Base-by-base conservation (phyloP, 2,329 filamentous ascomycete species). In the Penicillium glabrum region DNA sequence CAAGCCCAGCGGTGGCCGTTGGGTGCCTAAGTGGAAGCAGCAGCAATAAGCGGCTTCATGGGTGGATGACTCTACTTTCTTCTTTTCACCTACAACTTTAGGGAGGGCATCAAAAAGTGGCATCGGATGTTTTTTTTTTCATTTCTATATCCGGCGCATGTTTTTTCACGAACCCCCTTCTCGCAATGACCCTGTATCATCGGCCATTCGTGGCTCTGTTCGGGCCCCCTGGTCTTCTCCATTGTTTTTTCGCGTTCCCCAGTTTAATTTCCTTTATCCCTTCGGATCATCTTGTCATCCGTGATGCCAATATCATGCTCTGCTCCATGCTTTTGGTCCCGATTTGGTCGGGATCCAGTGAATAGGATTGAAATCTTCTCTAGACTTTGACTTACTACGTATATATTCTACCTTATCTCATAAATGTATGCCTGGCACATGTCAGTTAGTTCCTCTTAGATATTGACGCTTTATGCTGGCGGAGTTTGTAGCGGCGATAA, bases 1-100 rank as follows among this genome's bases (percentile, higher is more conserved):
- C 53, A 71, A 71, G 61, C 54, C 60, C 47, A 49, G 57, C 48
- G 62, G 64, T 35, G 62, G 64, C 53, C 73, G 70, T 60, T 75
- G 73, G 73, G 72, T 74, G 16, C 73, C 73, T 31, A 65, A 66
- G 47, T 75, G 69, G 70, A 75, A 70, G 66, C 72, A 72, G 61
- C 69, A 74, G 63, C 70, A 73, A 58, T 72, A 71, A 68, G 48
- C 59, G 57, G 48, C 54, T 63, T 46, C 49, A 53, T 44, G n/a
- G 51, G 57, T 59, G 54, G 56, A 61, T 58, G 45, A 50, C 44
- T 57, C 51, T 53, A 53, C 57, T 61, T 62, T 66, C 61, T 63
- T 59, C 58, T 57, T 61, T 59, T 54, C 51, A 61, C 35, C 51
- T 50, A 44, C 31, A 37, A 37, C 50, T 54, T 24, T 63, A 61